These are phyloP conservation scores for Staphylotrichum tortipilum DNA, from an alignment of 495 filamentous ascomycete genomes.

Conservation along the genomic window DNA sequence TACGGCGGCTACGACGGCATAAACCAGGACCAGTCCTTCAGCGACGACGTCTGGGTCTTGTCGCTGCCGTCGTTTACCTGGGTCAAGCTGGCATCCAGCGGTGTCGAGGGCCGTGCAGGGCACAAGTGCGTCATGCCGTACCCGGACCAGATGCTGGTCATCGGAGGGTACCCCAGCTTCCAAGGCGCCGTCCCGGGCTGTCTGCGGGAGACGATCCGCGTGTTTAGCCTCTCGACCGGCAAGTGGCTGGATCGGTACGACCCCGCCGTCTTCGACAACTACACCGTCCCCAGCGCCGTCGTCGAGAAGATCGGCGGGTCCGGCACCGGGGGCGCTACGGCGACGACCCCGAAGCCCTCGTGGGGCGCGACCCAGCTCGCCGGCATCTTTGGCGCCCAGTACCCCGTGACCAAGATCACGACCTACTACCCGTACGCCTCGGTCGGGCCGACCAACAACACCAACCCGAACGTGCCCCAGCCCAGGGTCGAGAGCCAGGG, in stretches of 20 bases:
- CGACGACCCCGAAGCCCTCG: constrained; percentile 33
- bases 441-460: constrained; percentile 23
- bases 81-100: constrained; percentile 50
- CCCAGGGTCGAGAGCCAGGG: constrained; percentile 7
- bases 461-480: constrained; percentile 21
- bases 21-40: constrained; percentile 26
- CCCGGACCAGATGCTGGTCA: constrained; percentile 62
- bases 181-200: constrained; percentile 29
- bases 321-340: constrained; percentile 52
- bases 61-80: constrained; percentile 72
- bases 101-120: constrained; percentile 42
- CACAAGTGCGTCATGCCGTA: constrained; percentile 62
- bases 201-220: constrained; percentile 46
- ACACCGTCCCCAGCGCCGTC: constrained; percentile 53
- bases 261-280: constrained; percentile 47
- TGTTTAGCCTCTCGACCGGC: constrained; percentile 56
- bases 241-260: constrained; percentile 53
- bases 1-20: constrained; percentile 62
- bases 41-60: constrained; percentile 64
- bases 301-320: constrained; percentile 52
- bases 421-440: constrained; percentile 54
- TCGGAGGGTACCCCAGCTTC: constrained; percentile 46
- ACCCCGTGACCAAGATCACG: constrained; percentile 46
- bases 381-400: constrained; percentile 46
- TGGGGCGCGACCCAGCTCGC: constrained; percentile 40